These are phyloP conservation scores for Penstemon eatonii DNA, from an alignment of 257 asterid genomes.

Conservation along the genomic window DNA sequence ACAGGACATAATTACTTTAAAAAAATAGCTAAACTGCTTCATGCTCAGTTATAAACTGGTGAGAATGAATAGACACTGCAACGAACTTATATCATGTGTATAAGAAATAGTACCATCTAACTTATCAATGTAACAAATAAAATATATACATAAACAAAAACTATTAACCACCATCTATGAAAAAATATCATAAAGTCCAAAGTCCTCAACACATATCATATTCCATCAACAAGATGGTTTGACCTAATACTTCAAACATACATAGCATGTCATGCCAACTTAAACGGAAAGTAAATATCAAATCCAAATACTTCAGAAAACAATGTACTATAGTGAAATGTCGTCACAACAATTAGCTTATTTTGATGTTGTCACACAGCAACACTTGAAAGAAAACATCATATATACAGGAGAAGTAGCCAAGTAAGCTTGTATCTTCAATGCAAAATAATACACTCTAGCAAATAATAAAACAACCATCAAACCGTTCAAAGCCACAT, in stretches of 20 bases:
- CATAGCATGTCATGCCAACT: conserved; percentile 2
- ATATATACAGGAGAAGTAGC: too few species aligned
- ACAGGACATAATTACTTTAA: neutral
- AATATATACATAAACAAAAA: conserved; percentile 4
- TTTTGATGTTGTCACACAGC: too few species aligned
- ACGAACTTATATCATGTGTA: neutral
- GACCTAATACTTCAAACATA: neutral
- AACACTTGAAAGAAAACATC: too few species aligned
- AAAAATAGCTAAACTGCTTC: neutral
- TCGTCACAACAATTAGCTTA: too few species aligned
- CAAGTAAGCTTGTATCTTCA: neutral
- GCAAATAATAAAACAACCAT: neutral
- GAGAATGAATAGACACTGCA: neutral
- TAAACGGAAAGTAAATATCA: too few species aligned
- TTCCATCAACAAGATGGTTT: conserved; percentile 1
- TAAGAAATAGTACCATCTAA: neutral
- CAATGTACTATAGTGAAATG: too few species aligned
- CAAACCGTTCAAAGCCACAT: neutral
- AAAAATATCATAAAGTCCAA: neutral
- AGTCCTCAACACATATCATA: neutral
- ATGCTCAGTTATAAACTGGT: neutral
- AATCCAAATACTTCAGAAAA: too few species aligned
- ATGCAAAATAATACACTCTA: neutral
- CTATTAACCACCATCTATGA: neutral
- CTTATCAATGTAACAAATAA: neutral